These are phyloP conservation scores for Magnusiomyces magnusii DNA, from an alignment of 1,139 yeast species.

Conservation along the genomic window DNA sequence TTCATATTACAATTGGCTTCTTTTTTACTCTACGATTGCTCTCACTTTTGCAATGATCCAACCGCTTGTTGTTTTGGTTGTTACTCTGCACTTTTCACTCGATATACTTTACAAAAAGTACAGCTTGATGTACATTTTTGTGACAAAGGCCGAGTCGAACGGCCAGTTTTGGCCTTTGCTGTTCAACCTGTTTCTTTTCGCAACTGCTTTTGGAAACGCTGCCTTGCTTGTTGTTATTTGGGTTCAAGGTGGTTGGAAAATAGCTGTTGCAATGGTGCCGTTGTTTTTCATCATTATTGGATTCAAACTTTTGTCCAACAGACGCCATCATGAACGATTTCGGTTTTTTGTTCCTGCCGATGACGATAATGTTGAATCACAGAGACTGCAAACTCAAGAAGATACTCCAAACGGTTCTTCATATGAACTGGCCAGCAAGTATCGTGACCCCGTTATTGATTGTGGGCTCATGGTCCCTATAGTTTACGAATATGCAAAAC, in stretches of 20 bases:
- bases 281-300: conserved; percentile 27
- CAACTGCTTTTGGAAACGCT: conserved; percentile 33
- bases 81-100: conserved; percentile 30
- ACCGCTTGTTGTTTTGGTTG: conserved; percentile 35
- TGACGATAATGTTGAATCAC: conserved; percentile 20
- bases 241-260: conserved; percentile 34
- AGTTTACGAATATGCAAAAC: conserved; percentile 30
- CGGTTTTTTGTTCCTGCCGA: conserved; percentile 28
- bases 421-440: conserved; percentile 24
- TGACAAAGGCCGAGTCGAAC: conserved; percentile 36
- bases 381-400: conserved; percentile 13
- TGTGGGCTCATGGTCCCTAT: conserved; percentile 30
- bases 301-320: conserved; percentile 27
- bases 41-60: conserved; percentile 36
- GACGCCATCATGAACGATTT: conserved; percentile 24
- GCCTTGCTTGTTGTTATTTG: conserved; percentile 35
- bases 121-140: conserved; percentile 33
- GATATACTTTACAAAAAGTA: conserved; percentile 35
- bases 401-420: conserved; percentile 19
- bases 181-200: conserved; percentile 33
- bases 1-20: conserved; percentile 31
- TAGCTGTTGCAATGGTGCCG: conserved; percentile 33
- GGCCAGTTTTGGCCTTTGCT: conserved; percentile 37
- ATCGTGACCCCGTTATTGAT: conserved; percentile 31
- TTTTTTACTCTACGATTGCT: conserved; percentile 36